Conservation (phyloP, 768 basidiomycete genomes). For the Candolleomyces eurysporus region DNA sequence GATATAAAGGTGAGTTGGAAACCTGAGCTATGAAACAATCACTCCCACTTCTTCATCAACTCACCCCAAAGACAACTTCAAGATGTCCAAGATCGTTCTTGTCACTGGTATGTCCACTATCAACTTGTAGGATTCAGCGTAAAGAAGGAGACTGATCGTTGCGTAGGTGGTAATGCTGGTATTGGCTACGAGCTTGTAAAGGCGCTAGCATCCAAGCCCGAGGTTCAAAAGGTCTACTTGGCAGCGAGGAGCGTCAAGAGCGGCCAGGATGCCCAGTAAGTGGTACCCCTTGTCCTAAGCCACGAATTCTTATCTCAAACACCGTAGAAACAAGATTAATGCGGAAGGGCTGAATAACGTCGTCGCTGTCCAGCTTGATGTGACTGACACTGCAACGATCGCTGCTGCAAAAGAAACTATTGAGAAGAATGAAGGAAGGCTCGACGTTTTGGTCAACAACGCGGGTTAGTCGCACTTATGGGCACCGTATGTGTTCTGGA, state of each 20-base stretch:
- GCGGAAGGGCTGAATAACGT: slow-evolving; percentile 27
- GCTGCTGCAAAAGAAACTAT: slow-evolving; percentile 33
- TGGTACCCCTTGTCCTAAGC: neutral
- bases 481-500: neutral
- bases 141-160: neutral
- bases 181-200: slow-evolving; percentile 46
- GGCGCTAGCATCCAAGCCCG: slow-evolving; percentile 35
- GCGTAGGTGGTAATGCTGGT: slow-evolving; percentile 41
- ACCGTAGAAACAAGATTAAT: slow-evolving; percentile 28
- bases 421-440: slow-evolving; percentile 35
- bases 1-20: too few species aligned
- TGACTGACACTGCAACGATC: slow-evolving; percentile 33
- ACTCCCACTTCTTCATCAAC: too few species aligned
- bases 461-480: slow-evolving; percentile 29
- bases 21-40: too few species aligned
- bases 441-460: slow-evolving; percentile 48
- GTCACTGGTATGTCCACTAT: slow-evolving; percentile 31
- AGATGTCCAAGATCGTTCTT: slow-evolving; percentile 31
- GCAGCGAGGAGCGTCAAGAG: slow-evolving; percentile 36
- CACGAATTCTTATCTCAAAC: neutral
- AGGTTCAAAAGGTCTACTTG: slow-evolving; percentile 42
- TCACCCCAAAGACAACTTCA: neutral
- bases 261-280: slow-evolving; percentile 41
- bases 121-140: neutral
- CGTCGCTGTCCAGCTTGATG: slow-evolving; percentile 38